Evolutionary conservation across 2,329 filamentous ascomycete species (phyloP).

Genomic region (Dichotomopilus funicola): DNA sequence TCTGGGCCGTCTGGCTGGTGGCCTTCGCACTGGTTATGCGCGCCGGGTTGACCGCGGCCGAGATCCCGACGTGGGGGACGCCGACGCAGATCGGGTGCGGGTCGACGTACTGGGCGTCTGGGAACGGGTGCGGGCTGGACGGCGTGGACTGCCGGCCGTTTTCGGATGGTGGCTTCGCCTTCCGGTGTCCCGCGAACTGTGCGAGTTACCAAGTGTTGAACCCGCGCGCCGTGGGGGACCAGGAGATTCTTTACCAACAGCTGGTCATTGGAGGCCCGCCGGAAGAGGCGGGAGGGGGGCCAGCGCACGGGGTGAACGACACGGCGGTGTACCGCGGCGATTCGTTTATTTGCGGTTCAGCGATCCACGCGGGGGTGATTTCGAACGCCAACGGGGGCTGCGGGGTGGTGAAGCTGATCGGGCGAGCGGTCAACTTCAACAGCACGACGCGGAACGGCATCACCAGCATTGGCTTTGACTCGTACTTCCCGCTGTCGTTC

Average conservation of each 20-base stretch:
- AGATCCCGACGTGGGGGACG: constrained; percentile 61
- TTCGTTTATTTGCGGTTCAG: constrained; percentile 71
- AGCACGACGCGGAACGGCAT: constrained; percentile 67
- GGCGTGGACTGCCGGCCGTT: constrained; percentile 72
- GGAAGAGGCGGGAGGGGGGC: constrained; percentile 25
- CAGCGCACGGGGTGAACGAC: constrained; percentile 18
- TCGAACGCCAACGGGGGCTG: constrained; percentile 63
- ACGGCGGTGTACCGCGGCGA: constrained; percentile 72
- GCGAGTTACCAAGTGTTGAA: constrained; percentile 59
- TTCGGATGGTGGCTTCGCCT: constrained; percentile 60
- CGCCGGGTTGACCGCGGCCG: constrained; percentile 50
- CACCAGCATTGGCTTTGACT: constrained; percentile 69
- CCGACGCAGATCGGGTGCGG: constrained; percentile 62
- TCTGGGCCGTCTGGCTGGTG: constrained; percentile 61
- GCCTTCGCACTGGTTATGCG: constrained; percentile 64
- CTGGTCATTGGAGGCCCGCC: constrained; percentile 63
- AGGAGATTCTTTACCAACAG: constrained; percentile 56
- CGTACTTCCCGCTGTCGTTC: constrained; percentile 84
- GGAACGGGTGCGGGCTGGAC: constrained; percentile 67
- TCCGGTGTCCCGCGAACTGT: constrained; percentile 70
- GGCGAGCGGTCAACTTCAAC: constrained; percentile 55
- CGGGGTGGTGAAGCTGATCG: constrained; percentile 61
- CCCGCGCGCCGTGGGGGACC: constrained; percentile 66
- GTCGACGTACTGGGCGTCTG: constrained; percentile 62
- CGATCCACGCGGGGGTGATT: constrained; percentile 73